Base-by-base conservation (phyloP, 2,329 filamentous ascomycete species). In the Ophiostoma himal-ulmi region DNA sequence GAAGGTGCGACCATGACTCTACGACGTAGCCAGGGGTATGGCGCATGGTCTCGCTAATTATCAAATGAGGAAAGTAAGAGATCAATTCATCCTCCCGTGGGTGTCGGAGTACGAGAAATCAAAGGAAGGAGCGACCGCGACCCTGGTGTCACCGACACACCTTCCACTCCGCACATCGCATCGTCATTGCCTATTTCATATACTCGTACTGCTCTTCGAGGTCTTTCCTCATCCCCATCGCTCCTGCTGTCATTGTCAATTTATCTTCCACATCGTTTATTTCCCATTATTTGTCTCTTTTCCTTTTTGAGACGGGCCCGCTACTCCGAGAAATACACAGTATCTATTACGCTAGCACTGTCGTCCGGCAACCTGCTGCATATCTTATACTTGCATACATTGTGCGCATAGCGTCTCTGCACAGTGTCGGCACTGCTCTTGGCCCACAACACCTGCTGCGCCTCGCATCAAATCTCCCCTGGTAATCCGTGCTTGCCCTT, bases 401-500 rank as follows among this genome's bases (percentile, higher is more conserved):
- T 44, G 39, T 44, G 39, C 39, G 39, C 39, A 17, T 44, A 44
- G 39, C 39, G 39, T 44, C 39, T 34, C 60, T 36, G 60, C 60
- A 64, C 60, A 64, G 60, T 64, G 34, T 37, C 60, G 20, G 26
- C 52, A 57, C n/a, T 14, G 22, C 52, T 26, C 30, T 11, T 14
- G 34, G 30, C 60, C 60, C 60, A 62, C 57, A 22, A 20, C 30
- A n/a, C 60, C 11, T 68, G 71, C 73, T 74, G 73, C 73, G 73
- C 73, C 73, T 73, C 73, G 72, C 70, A 70, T 72, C 73, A 71
- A 74, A 73, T 73, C 73, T 73, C 72, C 70, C 68, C 70, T 72
- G 67, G 68, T 66, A 68, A 69, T 48, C 67, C 36, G 41, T 26
- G 44, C 48, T 66, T 69, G 52, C 68, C 68, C 57, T 70, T 68